phyloP scores from a whole-genome alignment of 352 stramenopile genomes.

The Hyphochytrium catenoides region DNA sequence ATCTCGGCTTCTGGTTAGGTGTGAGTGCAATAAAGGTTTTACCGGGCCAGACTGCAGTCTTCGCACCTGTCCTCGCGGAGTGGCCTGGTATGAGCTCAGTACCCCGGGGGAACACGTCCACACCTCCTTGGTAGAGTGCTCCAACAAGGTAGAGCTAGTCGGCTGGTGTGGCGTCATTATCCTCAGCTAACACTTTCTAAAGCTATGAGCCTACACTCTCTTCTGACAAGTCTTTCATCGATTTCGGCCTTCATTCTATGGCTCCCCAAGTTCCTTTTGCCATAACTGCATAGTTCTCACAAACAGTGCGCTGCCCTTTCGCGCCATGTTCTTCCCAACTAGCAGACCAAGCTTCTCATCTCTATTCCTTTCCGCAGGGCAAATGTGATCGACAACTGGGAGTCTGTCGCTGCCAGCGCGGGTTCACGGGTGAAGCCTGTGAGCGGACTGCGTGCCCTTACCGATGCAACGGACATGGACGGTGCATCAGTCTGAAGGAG shows the following conservation, averaged over 20 bases:
- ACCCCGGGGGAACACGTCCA: constrained; percentile 18
- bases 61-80: constrained; percentile 34
- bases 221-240: too few species aligned
- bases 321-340: too few species aligned
- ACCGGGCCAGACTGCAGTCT: constrained; percentile 57
- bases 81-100: constrained; percentile 28
- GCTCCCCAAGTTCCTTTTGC: neutral
- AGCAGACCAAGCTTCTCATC: too few species aligned
- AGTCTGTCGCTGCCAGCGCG: constrained; percentile 41
- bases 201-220: too few species aligned
- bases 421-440: constrained; percentile 38
- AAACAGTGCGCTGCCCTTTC: too few species aligned
- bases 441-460: constrained; percentile 34
- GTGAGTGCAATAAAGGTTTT: constrained; percentile 53
- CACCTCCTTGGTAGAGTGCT: constrained; percentile 23
- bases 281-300: neutral
- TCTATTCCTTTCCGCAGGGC: constrained; percentile 15
- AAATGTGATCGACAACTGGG: constrained; percentile 40
- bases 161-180: too few species aligned
- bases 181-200: too few species aligned
- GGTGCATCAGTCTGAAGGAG: constrained; percentile 48
- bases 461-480: constrained; percentile 63
- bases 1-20: constrained; percentile 24
- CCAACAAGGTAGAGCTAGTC: constrained; percentile 11
- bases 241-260: too few species aligned